Base-by-base conservation (phyloP, 2,329 filamentous ascomycete species). In the Colletotrichum euphorbiae region DNA sequence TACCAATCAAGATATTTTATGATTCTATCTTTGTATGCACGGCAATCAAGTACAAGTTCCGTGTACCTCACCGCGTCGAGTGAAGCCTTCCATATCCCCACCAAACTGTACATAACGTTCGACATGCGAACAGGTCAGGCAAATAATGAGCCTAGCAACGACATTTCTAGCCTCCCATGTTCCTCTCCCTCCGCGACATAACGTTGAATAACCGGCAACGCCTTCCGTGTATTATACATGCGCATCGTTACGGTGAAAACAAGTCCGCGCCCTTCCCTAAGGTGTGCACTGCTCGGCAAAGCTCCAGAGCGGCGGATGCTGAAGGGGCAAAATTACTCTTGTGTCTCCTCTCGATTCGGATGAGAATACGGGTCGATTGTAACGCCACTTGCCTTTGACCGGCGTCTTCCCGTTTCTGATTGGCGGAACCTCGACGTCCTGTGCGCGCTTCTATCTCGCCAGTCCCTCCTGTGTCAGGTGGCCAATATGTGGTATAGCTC, bases 381-480 rank as follows among this genome's bases (percentile, higher is more conserved):
- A 52, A n/a, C 28, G 48, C 28, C 48, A 52, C 15, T 28, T 28
- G 28, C 48, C 33, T 31, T 33, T 36, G 38, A 24, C 21, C 13
- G 9, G 12, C 21, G 36, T 52, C 8, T 31, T 11, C 36, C 48
- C 28, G 13, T 52, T 50, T 2, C 21, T 33, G 48, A 19, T 33
- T n/a, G 48, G 24, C 48, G 48, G 48, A 52, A 52, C 48, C 48
- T 52, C 48, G 13, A 31, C 11, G 36, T 38, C 36, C 36, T 38
- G 36, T 12, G 9, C 11, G 36, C 36, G 48, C 17, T 52, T 19
- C 62, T 69, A 69, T 33, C 63, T 60, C 38, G 67, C 67, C 19
- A 69, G 45, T 15, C 62, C 67, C 17, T 69, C 62, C 42, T 57
- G 67, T 40, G 64, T 66, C 38, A 67, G 45, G 45, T 62, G 67